Evolutionary conservation across 2,329 filamentous ascomycete species (phyloP).

Genomic region (Ceratocystis cubensis): DNA sequence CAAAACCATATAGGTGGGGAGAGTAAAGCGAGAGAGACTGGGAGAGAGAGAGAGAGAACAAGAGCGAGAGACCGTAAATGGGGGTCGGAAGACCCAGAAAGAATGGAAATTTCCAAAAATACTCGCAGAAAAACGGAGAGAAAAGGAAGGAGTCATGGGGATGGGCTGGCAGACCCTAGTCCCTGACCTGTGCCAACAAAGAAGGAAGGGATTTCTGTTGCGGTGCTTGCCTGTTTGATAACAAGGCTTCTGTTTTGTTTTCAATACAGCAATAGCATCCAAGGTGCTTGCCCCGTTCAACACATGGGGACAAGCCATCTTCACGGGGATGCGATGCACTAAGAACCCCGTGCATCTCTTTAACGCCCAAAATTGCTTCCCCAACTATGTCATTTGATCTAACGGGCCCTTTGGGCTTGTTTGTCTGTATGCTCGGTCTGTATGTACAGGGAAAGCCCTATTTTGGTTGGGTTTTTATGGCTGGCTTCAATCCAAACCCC

Average conservation of each 20-base stretch:
- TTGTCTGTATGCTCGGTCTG: not conserved
- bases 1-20: not conserved
- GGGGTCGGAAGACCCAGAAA: not conserved
- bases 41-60: not conserved
- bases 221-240: not conserved
- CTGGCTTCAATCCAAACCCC: not conserved
- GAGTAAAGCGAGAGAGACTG: not conserved
- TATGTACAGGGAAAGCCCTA: not conserved
- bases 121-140: not conserved
- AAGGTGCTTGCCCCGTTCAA: not conserved
- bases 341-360: not conserved
- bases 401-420: not conserved
- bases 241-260: not conserved
- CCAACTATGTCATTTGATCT: not conserved
- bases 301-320: too few species aligned
- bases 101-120: not conserved
- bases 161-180: not conserved
- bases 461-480: not conserved
- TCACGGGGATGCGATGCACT: too few species aligned
- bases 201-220: not conserved
- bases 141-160: not conserved
- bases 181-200: constrained; percentile 4
- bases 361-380: not conserved
- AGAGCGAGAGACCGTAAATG: not conserved
- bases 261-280: not conserved